Conservation (phyloP, 331 rosid species). For the Acacia pycnantha region DNA sequence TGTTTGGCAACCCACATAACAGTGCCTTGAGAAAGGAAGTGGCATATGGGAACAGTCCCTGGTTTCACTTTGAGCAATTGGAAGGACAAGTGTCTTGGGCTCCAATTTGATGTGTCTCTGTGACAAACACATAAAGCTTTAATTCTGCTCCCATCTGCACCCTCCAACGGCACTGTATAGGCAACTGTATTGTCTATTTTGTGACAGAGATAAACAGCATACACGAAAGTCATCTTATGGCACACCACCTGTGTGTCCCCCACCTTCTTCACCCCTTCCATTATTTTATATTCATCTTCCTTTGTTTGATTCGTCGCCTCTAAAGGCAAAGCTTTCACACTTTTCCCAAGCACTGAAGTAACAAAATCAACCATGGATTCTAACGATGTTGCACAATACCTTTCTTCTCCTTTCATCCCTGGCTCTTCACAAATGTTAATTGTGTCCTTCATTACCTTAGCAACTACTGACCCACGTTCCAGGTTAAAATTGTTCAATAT, state of each 20-base stretch:
- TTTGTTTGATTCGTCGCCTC: background rate
- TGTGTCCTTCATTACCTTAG: background rate
- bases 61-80: constrained; percentile 77
- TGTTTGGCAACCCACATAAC: background rate
- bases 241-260: constrained; percentile 44
- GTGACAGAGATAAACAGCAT: constrained; percentile 27
- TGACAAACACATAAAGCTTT: constrained; percentile 69
- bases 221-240: constrained; percentile 65
- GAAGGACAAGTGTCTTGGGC: constrained; percentile 82
- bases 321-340: background rate
- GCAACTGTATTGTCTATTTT: constrained; percentile 34
- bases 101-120: constrained; percentile 71
- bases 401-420: background rate
- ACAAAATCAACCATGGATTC: background rate
- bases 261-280: constrained; percentile 24
- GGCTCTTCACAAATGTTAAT: background rate
- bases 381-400: background rate
- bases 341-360: background rate
- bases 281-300: constrained; percentile 17
- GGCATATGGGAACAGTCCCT: constrained; percentile 74
- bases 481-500: too few species aligned
- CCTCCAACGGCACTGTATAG: constrained; percentile 53
- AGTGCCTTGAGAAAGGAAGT: constrained; percentile 76
- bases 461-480: background rate
- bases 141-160: constrained; percentile 24